Conservation (phyloP, 345 rosid species). For the Geranium brycei region DNA sequence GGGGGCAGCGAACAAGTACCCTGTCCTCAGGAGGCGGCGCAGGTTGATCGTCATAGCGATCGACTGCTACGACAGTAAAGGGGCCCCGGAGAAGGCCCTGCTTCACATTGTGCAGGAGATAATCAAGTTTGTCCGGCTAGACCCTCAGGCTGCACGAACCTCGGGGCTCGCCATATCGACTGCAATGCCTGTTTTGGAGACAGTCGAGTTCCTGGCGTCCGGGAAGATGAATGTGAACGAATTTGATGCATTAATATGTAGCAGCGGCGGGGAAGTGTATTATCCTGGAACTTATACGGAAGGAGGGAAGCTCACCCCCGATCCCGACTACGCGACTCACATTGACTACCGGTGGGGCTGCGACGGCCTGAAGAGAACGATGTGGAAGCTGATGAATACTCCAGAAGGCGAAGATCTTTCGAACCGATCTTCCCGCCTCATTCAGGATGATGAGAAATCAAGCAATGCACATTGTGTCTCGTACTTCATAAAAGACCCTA, state of each 20-base stretch:
- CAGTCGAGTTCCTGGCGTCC: slow-evolving; percentile 40
- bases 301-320: slow-evolving; percentile 59
- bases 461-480: slow-evolving; percentile 67
- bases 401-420: slow-evolving; percentile 39
- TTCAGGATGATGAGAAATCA: slow-evolving; percentile 49
- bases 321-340: slow-evolving; percentile 79
- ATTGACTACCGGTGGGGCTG: slow-evolving; percentile 85
- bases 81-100: slow-evolving; percentile 57
- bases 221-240: slow-evolving; percentile 57
- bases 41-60: slow-evolving; percentile 57
- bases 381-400: slow-evolving; percentile 70
- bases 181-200: slow-evolving; percentile 68
- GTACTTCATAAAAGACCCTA: slow-evolving; percentile 48
- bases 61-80: slow-evolving; percentile 62
- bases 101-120: slow-evolving; percentile 43
- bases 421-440: slow-evolving; percentile 25
- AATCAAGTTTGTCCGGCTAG: slow-evolving; percentile 50
- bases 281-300: slow-evolving; percentile 55
- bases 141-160: slow-evolving; percentile 41
- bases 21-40: slow-evolving; percentile 61
- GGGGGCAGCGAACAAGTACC: slow-evolving; percentile 42
- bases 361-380: slow-evolving; percentile 79
- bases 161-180: slow-evolving; percentile 72
- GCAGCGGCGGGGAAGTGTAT: slow-evolving; percentile 87
- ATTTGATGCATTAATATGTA: slow-evolving; percentile 80